Percentiles rank a stretch among this genome's conserved stretches.
Conservation (phyloP, 2,329 filamentous ascomycete genomes). For the Aspergillus sergii region DNA sequence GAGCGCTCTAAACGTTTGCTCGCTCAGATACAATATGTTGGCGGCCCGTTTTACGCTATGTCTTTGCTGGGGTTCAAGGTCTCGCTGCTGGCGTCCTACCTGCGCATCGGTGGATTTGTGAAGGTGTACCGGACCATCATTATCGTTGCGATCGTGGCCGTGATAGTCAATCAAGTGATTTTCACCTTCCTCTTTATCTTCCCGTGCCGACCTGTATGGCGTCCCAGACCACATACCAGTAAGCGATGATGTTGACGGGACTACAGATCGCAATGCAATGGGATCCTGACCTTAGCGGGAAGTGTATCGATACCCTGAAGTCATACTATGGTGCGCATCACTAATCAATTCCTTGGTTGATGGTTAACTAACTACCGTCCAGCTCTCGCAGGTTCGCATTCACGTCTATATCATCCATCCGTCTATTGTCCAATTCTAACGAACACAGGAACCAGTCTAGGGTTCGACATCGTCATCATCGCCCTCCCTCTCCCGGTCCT, state of each 20-base stretch:
- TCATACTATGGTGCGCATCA: slow-evolving; percentile 48
- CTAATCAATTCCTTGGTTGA: neutral
- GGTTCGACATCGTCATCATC: slow-evolving; percentile 29
- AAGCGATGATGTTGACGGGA: neutral
- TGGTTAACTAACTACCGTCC: neutral
- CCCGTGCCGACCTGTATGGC: slow-evolving; percentile 30
- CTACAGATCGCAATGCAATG: slow-evolving; percentile 45
- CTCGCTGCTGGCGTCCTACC: slow-evolving; percentile 50
- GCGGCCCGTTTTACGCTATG: slow-evolving; percentile 31
- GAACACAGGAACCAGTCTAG: slow-evolving; percentile 24
- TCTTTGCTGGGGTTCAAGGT: slow-evolving; percentile 51
- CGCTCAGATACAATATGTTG: slow-evolving; percentile 30
- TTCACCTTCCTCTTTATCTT: slow-evolving; percentile 31
- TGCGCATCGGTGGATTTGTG: slow-evolving; percentile 48
- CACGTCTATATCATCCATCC: neutral
- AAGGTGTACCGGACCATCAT: slow-evolving; percentile 38
- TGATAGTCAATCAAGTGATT: slow-evolving; percentile 43
- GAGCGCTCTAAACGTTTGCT: neutral
- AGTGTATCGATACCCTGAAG: slow-evolving; percentile 44
- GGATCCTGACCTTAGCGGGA: slow-evolving; percentile 42
- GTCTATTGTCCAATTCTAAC: neutral
- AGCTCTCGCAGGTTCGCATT: slow-evolving; percentile 14
- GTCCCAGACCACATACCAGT: neutral
- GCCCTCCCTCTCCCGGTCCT: slow-evolving; percentile 28
- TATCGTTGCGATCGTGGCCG: slow-evolving; percentile 37